Base-by-base conservation (phyloP, 139 green algal species). In the Pleodorina starrii region DNA sequence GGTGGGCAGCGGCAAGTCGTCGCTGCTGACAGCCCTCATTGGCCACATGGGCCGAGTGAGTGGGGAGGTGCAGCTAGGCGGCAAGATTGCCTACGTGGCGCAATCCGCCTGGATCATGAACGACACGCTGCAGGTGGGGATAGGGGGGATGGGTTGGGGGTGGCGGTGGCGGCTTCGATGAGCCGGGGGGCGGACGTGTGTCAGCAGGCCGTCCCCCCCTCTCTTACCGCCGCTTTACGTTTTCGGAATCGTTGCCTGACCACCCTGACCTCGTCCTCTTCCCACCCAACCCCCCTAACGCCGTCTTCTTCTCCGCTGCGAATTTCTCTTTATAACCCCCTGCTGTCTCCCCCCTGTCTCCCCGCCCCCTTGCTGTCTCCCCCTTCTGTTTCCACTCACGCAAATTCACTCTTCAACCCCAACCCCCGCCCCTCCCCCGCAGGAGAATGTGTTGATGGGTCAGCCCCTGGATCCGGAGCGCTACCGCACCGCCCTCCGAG, bases 61-160 rank as follows among this genome's bases (percentile, higher is more conserved):
- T 9, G 94, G 94, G 19, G 80, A 16, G 1, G 91, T 96, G 63
- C 40, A 85, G 11, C 57, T 97, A 60, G 94, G 94, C 6, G 96
- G 95, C 40, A 81, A 48, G 29, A 74, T 97, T 43, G 97, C 96
- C 17, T 99, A 98, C 84, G 95, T 96, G 36, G 91, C 96, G 23
- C 96, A 98, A 92, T 95, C 94, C 44, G 92, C 97, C 29, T 99
- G 97, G 97, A 98, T 99, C 90, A 93, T 98, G 63, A 99, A 98
- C 87, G 97, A 96, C 50, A 97, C 95, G 16, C 69, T 99, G 68
- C 91, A 94, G 76, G 93, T 91, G 48, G 19, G 63, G n/a, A 40
- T 27, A 29, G 63, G n/a, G 6, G 63, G 63, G 63, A 73, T 5
- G n/a, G 29, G 63, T 16, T 3, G 63, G n/a, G 63, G n/a, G n/a